phyloP scores from a whole-genome alignment of 208 protist species.

The Strigomonas culicis region DNA sequence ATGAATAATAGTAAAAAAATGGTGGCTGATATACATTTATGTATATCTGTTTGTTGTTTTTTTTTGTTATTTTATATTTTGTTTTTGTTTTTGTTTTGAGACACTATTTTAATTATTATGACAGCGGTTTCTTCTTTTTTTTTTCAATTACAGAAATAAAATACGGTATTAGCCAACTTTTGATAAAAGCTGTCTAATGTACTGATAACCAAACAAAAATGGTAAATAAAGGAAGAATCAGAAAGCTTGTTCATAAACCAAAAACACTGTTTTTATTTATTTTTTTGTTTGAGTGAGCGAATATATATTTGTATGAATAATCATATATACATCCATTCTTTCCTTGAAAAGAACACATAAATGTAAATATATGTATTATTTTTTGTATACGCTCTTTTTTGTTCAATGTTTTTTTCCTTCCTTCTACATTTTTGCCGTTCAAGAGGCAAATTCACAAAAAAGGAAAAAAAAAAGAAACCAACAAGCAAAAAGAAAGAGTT shows the following conservation, averaged over 20 bases:
- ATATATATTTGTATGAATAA: neutral
- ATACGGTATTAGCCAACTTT: neutral
- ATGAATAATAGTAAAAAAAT: too few species aligned
- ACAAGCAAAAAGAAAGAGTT: too few species aligned
- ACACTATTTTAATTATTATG: too few species aligned
- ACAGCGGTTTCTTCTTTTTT: constrained; percentile 1
- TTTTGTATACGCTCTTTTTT: too few species aligned
- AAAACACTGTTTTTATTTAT: neutral
- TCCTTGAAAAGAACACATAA: neutral
- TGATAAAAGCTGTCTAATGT: too few species aligned
- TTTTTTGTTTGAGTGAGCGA: neutral
- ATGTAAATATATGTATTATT: neutral
- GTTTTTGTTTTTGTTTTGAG: constrained; percentile 6
- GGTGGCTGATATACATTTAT: too few species aligned
- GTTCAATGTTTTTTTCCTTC: neutral
- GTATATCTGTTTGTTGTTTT: too few species aligned
- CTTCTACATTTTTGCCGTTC: neutral
- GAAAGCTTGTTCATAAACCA: too few species aligned
- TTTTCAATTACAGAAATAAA: constrained; percentile 1
- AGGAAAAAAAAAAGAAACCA: too few species aligned
- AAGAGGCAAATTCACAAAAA: neutral
- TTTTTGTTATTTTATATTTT: too few species aligned
- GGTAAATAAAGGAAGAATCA: too few species aligned
- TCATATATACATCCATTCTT: neutral
- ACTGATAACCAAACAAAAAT: too few species aligned